Evolutionary conservation across 2,329 filamentous ascomycete genomes (phyloP).

Genomic region (Cladophialophora exuberans): DNA sequence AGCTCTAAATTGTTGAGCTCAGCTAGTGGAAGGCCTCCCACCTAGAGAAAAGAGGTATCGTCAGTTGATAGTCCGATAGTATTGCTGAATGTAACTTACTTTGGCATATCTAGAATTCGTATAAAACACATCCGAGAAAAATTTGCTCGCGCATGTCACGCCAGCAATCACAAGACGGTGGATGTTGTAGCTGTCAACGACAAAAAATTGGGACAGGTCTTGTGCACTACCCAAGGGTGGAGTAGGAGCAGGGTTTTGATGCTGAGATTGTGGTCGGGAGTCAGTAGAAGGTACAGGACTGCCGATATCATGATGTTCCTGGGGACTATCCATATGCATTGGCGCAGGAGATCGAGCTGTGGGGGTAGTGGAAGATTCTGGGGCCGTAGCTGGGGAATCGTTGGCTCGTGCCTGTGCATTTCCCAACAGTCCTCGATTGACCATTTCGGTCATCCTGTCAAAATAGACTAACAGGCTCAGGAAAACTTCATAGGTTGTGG

Average conservation of each 20-base stretch:
- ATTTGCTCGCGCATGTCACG: conserved; percentile 98
- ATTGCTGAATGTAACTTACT: conserved; percentile 61
- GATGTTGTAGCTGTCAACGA: conserved; percentile 99
- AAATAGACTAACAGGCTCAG: conserved; percentile 95
- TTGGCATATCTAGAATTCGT: conserved; percentile 99
- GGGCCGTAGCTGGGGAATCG: conserved; percentile 27
- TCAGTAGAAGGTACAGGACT: conserved; percentile 4
- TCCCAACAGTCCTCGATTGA: conserved; percentile 79
- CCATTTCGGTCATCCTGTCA: conserved; percentile 96
- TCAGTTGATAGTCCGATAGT: conserved; percentile 32
- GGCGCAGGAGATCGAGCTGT: conserved; percentile 23
- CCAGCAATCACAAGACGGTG: conserved; percentile 95
- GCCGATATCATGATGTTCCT: conserved; percentile 26
- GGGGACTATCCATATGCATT: conserved; percentile 28
- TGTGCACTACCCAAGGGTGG: conserved; percentile 7
- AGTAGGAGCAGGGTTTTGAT: conserved; percentile 2
- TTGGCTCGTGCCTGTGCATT: conserved; percentile 47
- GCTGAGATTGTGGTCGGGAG: not conserved
- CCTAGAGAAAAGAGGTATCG: conserved; percentile 56
- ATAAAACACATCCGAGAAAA: conserved; percentile 98
- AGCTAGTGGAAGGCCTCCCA: conserved; percentile 86
- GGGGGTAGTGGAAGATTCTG: conserved; percentile 28
- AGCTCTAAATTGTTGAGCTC: conserved; percentile 96
- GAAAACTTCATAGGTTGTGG: conserved; percentile 97
- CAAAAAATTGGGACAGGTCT: conserved; percentile 70